phyloP scores from a whole-genome alignment of 352 stramenopile genomes.

The Globisporangium ultimum region DNA sequence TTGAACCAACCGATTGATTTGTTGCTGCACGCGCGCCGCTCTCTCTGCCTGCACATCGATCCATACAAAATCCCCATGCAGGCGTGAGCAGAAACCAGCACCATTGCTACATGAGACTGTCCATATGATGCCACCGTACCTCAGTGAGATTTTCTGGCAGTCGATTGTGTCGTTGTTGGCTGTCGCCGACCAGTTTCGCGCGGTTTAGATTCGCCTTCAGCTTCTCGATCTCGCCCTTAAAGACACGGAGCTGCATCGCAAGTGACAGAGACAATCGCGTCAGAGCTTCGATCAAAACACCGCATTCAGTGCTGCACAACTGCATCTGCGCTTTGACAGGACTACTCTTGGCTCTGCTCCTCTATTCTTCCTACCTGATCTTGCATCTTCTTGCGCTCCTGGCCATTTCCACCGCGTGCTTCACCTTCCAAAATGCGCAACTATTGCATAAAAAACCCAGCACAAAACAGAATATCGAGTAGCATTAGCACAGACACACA shows the following conservation, averaged over 20 bases:
- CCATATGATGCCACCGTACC: slow-evolving; percentile 13
- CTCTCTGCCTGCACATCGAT: no score
- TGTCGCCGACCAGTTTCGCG: slow-evolving; percentile 68
- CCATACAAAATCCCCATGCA: no score
- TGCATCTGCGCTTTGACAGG: no score
- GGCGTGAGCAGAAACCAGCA: no score
- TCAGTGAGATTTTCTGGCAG: slow-evolving; percentile 23
- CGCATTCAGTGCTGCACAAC: no score
- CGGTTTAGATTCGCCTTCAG: slow-evolving; percentile 77
- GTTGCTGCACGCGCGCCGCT: slow-evolving; percentile 47
- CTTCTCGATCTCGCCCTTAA: slow-evolving; percentile 77
- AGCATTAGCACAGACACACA: background rate
- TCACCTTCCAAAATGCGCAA: slow-evolving; percentile 82
- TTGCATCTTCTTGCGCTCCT: slow-evolving; percentile 81
- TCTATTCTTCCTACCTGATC: slow-evolving; percentile 30
- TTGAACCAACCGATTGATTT: slow-evolving; percentile 43
- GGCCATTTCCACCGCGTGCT: slow-evolving; percentile 63
- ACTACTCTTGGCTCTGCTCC: no score
- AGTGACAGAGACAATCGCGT: no score
- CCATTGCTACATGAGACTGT: background rate
- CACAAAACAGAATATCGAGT: background rate
- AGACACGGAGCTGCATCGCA: slow-evolving; percentile 35
- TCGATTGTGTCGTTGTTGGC: slow-evolving; percentile 45
- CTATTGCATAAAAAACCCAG: slow-evolving; percentile 16
- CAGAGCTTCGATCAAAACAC: no score